Percentiles rank a stretch among this genome's conserved stretches.
phyloP scores from a whole-genome alignment of 139 green algal genomes.

The Chlamydomonas applanata region DNA sequence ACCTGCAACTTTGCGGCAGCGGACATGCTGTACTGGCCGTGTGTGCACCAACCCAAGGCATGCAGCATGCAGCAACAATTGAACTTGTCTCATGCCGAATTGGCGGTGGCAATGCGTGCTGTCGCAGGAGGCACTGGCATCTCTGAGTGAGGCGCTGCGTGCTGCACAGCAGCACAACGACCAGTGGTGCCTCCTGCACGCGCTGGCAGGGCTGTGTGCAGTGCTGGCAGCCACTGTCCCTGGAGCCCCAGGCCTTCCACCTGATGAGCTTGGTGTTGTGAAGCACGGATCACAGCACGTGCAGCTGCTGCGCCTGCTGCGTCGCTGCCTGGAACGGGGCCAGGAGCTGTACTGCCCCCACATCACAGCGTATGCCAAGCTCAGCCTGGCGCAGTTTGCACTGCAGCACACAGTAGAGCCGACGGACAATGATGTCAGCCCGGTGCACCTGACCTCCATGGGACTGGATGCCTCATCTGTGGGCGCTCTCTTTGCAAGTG shows the following conservation, averaged over 20 bases:
- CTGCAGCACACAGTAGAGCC: conserved; percentile 45
- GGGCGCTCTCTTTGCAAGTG: background rate
- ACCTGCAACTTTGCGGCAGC: too few relatives aligned
- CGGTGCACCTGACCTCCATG: background rate
- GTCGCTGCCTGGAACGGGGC: conserved; percentile 34
- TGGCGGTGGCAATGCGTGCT: background rate
- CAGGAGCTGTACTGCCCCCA: conserved; percentile 56
- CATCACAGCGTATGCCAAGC: conserved; percentile 46
- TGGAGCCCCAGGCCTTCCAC: conserved; percentile 20
- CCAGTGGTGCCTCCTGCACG: conserved; percentile 37
- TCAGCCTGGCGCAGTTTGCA: conserved; percentile 46
- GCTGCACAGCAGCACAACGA: conserved; percentile 53
- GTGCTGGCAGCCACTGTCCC: conserved; percentile 47
- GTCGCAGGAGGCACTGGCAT: conserved; percentile 42
- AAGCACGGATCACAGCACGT: conserved; percentile 35
- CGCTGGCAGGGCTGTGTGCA: conserved; percentile 48
- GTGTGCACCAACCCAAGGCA: too few relatives aligned
- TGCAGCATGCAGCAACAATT: too few relatives aligned
- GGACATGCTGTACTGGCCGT: too few relatives aligned
- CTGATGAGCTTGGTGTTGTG: conserved; percentile 14
- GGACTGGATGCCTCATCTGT: background rate
- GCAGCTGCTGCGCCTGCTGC: conserved; percentile 60
- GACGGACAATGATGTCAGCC: conserved; percentile 1
- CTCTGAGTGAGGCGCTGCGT: conserved; percentile 60
- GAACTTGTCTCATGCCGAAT: too few relatives aligned